Evolutionary conservation across 805 yeast species (phyloP).

Genomic region (Zygotorulaspora sp.): DNA sequence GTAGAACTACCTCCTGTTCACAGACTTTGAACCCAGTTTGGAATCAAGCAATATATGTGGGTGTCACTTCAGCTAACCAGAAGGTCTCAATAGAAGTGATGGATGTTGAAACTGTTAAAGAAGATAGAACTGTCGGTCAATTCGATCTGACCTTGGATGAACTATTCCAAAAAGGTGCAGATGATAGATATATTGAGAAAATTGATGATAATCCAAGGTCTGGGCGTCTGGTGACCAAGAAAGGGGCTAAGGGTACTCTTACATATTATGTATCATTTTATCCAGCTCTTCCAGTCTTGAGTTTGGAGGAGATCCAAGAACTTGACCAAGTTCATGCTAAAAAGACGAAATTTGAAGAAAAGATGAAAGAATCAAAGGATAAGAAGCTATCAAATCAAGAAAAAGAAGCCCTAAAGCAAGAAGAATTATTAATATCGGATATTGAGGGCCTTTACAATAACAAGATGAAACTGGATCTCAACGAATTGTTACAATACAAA

Average conservation of each 20-base stretch:
- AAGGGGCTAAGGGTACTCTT: slow-evolving; percentile 79
- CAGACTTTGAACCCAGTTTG: slow-evolving; percentile 75
- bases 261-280: slow-evolving; percentile 74
- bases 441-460: slow-evolving; percentile 38
- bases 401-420: slow-evolving; percentile 30
- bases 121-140: slow-evolving; percentile 84
- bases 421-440: slow-evolving; percentile 32
- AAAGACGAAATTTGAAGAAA: slow-evolving; percentile 36
- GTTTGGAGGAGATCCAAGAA: slow-evolving; percentile 66
- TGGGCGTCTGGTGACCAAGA: slow-evolving; percentile 63
- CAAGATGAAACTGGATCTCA: slow-evolving; percentile 51
- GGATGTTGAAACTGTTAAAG: slow-evolving; percentile 79
- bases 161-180: slow-evolving; percentile 54
- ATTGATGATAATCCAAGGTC: slow-evolving; percentile 52
- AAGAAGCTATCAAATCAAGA: slow-evolving; percentile 30
- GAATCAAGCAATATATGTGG: slow-evolving; percentile 77
- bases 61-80: slow-evolving; percentile 80
- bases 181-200: slow-evolving; percentile 60
- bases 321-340: slow-evolving; percentile 42
- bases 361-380: slow-evolving; percentile 34
- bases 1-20: slow-evolving; percentile 66
- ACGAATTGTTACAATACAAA: slow-evolving; percentile 52
- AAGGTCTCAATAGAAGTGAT: slow-evolving; percentile 79
- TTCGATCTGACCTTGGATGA: slow-evolving; percentile 66
- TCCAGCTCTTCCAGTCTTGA: slow-evolving; percentile 75